Evolutionary conservation across 805 yeast species (phyloP), one percentile per base, ranked within the genome.

Genomic region (Lipomyces lipofer): DNA sequence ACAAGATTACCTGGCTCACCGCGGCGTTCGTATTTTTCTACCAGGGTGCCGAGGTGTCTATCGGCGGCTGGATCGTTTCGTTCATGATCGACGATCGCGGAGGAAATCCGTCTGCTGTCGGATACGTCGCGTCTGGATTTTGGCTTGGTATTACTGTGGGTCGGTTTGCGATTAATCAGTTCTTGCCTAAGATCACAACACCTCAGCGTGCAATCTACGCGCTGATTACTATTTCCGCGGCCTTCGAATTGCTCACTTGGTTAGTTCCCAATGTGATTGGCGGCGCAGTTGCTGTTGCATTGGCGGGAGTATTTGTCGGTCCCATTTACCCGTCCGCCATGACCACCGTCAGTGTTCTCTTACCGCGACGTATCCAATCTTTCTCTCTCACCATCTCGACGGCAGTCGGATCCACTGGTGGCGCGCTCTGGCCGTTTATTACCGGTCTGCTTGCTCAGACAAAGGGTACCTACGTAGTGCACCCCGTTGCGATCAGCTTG

Each of bases 351-450:
- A 68, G 85, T 44, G 80, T 81, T 49, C 71, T 81, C 1, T 67
- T 88, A 29, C 95, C 95, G 0, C 70, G 73, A 24, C 75, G 74
- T 35, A 71, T 77, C 47, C 86, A 85, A 51, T 78, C 85, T 4
- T 69, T 80, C 15, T 90, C 90, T 1, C 77, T 88, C 6, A 89
- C 95, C 0, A 73, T 85, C 49, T 79, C 85, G 21, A 82, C 89
- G 52, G 91, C 94, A 0, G 66, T 87, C 56, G 95, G 95, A 4
- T 90, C 92, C 1, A 80, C 84, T n/a, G 95, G 95, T 0, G 87
- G 85, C 17, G 92, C 95, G 0, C 75, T 80, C 0, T 59, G 87
- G 15, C 94, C 95, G 1, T 84, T 82, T 57, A 46, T 80, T 1
- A 75, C 83, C 32, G 95, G 95, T 6, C 63, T 67, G 32, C 51